A percentile compares a stretch with the other conserved stretches of the same genome.
These are phyloP conservation scores for Sarcocystis neurona DNA, from an alignment of 169 alveolate genomes.

Conservation along the genomic window DNA sequence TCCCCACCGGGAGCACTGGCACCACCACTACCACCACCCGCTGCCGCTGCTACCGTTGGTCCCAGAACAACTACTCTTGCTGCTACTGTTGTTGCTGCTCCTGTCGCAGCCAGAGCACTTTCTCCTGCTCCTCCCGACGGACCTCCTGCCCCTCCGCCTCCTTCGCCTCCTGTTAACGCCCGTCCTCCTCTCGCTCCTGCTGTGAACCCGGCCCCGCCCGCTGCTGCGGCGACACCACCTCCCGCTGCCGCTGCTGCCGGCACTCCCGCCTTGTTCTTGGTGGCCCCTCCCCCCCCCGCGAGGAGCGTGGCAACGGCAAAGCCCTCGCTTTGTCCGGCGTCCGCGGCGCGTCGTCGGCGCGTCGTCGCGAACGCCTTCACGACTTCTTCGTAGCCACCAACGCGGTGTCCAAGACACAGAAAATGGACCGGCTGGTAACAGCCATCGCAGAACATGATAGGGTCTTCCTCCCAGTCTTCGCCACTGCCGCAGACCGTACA, in stretches of 20 bases:
- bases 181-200: background rate
- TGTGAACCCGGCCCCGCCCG: background rate
- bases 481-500: slow-evolving; percentile 49
- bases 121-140: background rate
- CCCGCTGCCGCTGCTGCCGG: background rate
- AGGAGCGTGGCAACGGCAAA: background rate
- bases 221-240: background rate
- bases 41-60: no score
- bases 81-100: background rate
- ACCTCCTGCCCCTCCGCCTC: background rate
- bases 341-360: slow-evolving; percentile 1
- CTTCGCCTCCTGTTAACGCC: background rate
- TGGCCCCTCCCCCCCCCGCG: slow-evolving; percentile 15
- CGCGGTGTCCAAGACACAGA: slow-evolving; percentile 31
- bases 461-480: slow-evolving; percentile 49
- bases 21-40: no score
- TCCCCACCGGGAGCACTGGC: no score
- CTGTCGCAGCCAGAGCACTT: background rate
- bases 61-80: no score
- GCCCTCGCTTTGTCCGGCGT: background rate
- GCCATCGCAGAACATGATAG: slow-evolving; percentile 46
- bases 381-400: slow-evolving; percentile 25
- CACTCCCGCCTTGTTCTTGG: background rate
- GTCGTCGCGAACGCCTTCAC: slow-evolving; percentile 17
- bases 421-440: slow-evolving; percentile 34